Conservation (phyloP, 164 flowering plant species). For the Magnolia sinica region DNA sequence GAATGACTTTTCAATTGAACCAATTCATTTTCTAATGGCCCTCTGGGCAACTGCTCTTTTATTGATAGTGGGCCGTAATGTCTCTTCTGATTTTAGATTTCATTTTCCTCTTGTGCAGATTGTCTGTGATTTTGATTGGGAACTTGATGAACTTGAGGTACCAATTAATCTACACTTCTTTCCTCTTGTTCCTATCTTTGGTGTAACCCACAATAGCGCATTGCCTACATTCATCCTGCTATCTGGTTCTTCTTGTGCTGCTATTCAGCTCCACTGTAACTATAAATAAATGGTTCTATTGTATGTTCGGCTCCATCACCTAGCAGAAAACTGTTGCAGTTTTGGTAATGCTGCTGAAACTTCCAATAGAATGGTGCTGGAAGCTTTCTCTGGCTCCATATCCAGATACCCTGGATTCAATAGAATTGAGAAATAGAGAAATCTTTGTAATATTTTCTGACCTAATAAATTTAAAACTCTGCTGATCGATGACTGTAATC, state of each 20-base stretch:
- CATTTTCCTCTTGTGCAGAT: conserved; percentile 46
- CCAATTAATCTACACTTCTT: background rate
- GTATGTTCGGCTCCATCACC: background rate
- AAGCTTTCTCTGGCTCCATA: too few relatives aligned
- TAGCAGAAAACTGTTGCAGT: background rate
- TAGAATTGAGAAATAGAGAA: too few relatives aligned
- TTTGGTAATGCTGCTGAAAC: too few relatives aligned
- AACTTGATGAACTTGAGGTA: conserved; percentile 83
- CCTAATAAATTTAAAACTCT: too few relatives aligned
- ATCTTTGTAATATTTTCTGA: too few relatives aligned
- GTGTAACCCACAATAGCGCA: background rate
- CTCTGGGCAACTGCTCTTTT: background rate
- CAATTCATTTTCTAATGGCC: background rate
- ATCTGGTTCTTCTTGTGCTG: background rate
- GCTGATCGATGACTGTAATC: background rate
- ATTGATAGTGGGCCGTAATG: background rate
- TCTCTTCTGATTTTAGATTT: background rate
- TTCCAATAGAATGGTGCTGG: too few relatives aligned
- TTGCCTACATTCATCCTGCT: background rate
- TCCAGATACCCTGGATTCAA: too few relatives aligned
- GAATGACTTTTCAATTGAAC: background rate
- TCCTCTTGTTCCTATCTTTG: background rate
- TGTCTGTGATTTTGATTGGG: conserved; percentile 88
- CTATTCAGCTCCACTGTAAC: background rate
- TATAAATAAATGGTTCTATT: too few relatives aligned